Percentiles rank a stretch among this genome's conserved stretches.
phyloP scores from a whole-genome alignment of 805 yeast species.

The Candida takata region DNA sequence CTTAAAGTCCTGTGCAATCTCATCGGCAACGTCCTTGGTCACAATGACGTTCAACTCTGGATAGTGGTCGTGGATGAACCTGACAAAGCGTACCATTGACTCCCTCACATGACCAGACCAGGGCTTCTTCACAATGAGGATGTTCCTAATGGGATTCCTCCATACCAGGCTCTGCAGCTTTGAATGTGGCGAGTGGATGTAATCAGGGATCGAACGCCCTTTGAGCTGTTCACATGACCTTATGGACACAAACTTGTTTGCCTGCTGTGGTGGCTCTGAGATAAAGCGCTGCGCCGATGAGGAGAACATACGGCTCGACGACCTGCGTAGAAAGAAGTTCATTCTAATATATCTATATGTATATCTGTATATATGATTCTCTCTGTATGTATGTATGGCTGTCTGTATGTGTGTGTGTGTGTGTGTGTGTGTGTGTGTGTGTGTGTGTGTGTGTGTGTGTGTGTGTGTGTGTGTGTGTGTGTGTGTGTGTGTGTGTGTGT shows the following conservation, averaged over 20 bases:
- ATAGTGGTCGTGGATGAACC: slow-evolving; percentile 51
- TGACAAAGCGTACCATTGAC: slow-evolving; percentile 61
- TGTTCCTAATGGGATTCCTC: slow-evolving; percentile 67
- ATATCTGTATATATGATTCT: too few species aligned
- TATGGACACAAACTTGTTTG: slow-evolving; percentile 24
- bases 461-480: too few species aligned
- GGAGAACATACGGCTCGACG: slow-evolving; percentile 10
- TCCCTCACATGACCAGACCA: slow-evolving; percentile 57
- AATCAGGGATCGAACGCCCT: slow-evolving; percentile 39
- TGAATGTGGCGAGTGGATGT: slow-evolving; percentile 47
- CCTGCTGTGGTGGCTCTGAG: slow-evolving; percentile 25
- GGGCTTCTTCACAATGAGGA: slow-evolving; percentile 80
- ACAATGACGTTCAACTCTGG: slow-evolving; percentile 76
- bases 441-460: too few species aligned
- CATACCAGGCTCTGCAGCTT: slow-evolving; percentile 60
- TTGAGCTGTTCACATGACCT: slow-evolving; percentile 26
- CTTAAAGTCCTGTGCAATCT: slow-evolving; percentile 35
- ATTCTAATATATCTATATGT: background rate
- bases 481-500: too few species aligned
- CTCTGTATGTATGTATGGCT: too few species aligned
- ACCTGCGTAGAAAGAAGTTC: background rate
- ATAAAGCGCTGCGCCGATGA: slow-evolving; percentile 11
- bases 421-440: too few species aligned
- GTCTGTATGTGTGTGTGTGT: too few species aligned
- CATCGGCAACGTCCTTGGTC: slow-evolving; percentile 67